Conservation (phyloP, 1,284 basidiomycete genomes). For the Salmacisia buchloeana region DNA sequence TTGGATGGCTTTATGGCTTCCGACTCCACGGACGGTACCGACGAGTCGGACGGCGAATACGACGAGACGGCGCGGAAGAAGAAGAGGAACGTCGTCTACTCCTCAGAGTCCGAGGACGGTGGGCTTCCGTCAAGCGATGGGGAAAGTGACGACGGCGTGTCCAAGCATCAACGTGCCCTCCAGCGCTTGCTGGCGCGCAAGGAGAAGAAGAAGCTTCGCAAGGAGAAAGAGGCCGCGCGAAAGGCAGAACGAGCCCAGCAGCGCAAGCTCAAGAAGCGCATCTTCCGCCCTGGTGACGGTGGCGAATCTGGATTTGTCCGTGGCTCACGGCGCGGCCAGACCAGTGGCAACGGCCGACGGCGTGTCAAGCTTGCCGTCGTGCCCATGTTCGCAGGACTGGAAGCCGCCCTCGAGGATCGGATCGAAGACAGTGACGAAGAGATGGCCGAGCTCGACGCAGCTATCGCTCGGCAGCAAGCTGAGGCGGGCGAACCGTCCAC, state of each 20-base stretch:
- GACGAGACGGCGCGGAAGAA: neutral
- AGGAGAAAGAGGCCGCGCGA: neutral
- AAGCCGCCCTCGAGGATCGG: conserved; percentile 23
- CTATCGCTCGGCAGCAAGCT: neutral
- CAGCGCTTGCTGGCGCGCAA: neutral
- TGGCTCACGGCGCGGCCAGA: neutral
- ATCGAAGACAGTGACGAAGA: conserved; percentile 48
- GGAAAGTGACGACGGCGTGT: neutral
- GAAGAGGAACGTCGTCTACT: neutral
- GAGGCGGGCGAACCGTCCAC: neutral
- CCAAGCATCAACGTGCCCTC: neutral
- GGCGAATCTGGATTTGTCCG: no score
- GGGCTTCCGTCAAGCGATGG: neutral
- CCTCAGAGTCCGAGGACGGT: neutral
- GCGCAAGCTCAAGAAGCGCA: neutral
- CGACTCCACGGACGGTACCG: neutral
- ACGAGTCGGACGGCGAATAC: neutral
- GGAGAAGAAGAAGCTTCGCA: neutral
- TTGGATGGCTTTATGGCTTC: neutral
- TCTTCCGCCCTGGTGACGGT: neutral
- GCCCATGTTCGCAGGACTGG: conserved; percentile 1
- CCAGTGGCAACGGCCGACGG: neutral
- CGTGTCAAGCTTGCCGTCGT: conserved; percentile 13
- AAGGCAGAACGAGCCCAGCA: conserved; percentile 4
- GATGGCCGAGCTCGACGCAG: conserved; percentile 16